phyloP scores from a whole-genome alignment of 257 asterid genomes.

The Solanum pinnatisectum region DNA sequence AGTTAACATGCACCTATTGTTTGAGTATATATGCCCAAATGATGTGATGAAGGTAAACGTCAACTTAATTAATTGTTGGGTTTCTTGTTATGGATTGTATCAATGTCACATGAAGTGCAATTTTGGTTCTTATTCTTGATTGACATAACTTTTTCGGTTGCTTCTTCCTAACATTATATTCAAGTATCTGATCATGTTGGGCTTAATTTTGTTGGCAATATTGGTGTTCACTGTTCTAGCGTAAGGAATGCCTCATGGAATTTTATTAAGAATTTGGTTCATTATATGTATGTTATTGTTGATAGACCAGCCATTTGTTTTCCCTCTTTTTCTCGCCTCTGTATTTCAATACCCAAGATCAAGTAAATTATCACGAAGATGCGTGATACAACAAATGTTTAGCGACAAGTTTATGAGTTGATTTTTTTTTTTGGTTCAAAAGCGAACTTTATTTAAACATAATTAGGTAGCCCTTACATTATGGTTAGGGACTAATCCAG shows the following conservation, averaged over 20 bases:
- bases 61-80: constrained; percentile 42
- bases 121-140: not conserved
- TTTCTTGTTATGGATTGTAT: constrained; percentile 88
- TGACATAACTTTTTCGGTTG: not conserved
- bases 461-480: too few species aligned
- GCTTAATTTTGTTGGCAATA: constrained; percentile 73
- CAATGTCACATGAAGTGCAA: constrained; percentile 4
- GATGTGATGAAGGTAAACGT: too few species aligned
- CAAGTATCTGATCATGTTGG: constrained; percentile 76
- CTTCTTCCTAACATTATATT: constrained; percentile 37
- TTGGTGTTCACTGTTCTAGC: constrained; percentile 89
- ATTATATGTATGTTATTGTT: not conserved
- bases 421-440: too few species aligned
- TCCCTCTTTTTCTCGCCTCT: not conserved
- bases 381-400: not conserved
- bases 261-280: not conserved
- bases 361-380: not conserved
- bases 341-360: not conserved
- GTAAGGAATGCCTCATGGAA: constrained; percentile 36
- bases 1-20: too few species aligned
- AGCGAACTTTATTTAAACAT: not conserved
- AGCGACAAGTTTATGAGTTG: not conserved
- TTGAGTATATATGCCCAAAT: too few species aligned
- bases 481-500: too few species aligned
- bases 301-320: not conserved